Evolutionary conservation across 768 basidiomycete species (phyloP), one percentile per base, ranked within the genome.

Genomic region (Dentipellis sp.): DNA sequence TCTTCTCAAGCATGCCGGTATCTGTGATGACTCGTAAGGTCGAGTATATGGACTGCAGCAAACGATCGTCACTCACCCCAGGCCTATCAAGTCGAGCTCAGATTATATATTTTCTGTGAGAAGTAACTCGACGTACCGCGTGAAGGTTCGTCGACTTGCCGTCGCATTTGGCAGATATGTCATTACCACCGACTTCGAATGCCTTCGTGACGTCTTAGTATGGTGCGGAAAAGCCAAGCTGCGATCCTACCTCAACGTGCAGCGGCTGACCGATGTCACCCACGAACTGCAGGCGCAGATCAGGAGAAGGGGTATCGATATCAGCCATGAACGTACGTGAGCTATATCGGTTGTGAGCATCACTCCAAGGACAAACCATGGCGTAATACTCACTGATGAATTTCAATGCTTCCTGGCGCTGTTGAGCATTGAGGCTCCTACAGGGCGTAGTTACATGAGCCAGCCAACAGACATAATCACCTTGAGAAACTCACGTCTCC

Each of bases 251-350:
- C 47, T 80, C 75, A 50, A 73, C 72, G 56, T 79, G 77, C 29
- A 80, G 69, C 4, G 77, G 77, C 58, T 79, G 78, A 17, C 75
- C 73, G 56, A 79, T 74, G 56, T 78, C 76, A 12, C 77, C 76
- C 51, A 78, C 63, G 60, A 78, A 77, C 59, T 66, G 52, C 6
- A 56, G 10, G 52, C 23, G 16, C 39, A 37, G 23, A 4, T 12
- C 29, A n/a, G 11, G 10, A 29, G 29, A 29, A 6, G 29, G 29
- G 29, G 6, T 6, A 6, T 29, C 29, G 29, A 29, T 3, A 3
- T 29, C 29, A 29, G 6, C 6, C 6, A 6, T 29, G 29, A 29
- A 35, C 45, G 35, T 23, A 56, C 42, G 35, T 53, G 45, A 11
- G 29, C 46, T 58, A 19, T 10, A 39, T 4, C n/a, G 35, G 42